Evolutionary conservation across 2,329 filamentous ascomycete genomes (phyloP).

Genomic region (Zasmidium cellare): DNA sequence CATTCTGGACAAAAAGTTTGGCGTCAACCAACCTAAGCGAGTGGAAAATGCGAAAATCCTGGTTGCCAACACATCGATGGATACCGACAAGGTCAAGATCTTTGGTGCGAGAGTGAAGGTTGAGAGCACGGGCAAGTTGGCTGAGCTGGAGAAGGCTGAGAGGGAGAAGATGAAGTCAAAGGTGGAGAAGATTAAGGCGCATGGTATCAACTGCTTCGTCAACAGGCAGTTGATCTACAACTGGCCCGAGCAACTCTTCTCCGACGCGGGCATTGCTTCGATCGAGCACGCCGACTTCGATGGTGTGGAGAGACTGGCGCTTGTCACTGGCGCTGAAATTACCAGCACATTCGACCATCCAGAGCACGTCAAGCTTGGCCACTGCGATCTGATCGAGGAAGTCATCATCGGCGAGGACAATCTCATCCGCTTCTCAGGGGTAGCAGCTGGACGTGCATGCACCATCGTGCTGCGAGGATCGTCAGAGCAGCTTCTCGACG

Average conservation of each 20-base stretch:
- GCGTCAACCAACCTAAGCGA: slow-evolving; percentile 96
- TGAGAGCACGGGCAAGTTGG: slow-evolving; percentile 90
- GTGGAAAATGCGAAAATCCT: slow-evolving; percentile 98
- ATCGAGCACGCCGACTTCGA: slow-evolving; percentile 99
- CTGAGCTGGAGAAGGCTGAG: slow-evolving; percentile 97
- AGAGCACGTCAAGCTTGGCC: slow-evolving; percentile 91
- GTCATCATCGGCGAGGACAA: slow-evolving; percentile 98
- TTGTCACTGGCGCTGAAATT: slow-evolving; percentile 97
- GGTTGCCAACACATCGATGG: slow-evolving; percentile 97
- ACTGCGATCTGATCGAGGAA: slow-evolving; percentile 95
- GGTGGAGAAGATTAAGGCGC: slow-evolving; percentile 97
- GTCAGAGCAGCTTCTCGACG: slow-evolving; percentile 93
- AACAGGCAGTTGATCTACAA: slow-evolving; percentile 99
- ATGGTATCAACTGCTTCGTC: slow-evolving; percentile 99
- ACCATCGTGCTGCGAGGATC: slow-evolving; percentile 95
- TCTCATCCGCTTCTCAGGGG: slow-evolving; percentile 94
- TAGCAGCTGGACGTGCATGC: slow-evolving; percentile 89
- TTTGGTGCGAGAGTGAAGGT: slow-evolving; percentile 98
- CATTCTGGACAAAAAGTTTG: slow-evolving; percentile 98
- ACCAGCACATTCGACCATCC: slow-evolving; percentile 97
- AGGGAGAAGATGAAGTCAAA: slow-evolving; percentile 99
- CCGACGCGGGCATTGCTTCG: slow-evolving; percentile 94
- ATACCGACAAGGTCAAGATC: slow-evolving; percentile 99
- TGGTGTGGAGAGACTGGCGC: slow-evolving; percentile 88
- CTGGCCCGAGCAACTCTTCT: slow-evolving; percentile 98